Base-by-base conservation (phyloP, 352 stramenopile species). In the Pythium volutum region DNA sequence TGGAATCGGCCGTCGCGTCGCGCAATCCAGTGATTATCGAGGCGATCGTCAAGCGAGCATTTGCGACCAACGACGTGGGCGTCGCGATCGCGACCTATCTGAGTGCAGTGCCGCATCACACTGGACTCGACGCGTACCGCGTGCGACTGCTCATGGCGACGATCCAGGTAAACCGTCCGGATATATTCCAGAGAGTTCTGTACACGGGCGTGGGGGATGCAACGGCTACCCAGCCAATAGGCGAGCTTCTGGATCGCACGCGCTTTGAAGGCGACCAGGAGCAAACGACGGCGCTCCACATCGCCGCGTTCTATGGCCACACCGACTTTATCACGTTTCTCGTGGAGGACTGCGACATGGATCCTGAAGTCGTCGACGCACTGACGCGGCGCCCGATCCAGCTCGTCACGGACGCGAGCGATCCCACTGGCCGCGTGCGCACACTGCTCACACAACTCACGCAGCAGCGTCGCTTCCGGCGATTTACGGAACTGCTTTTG, bases 301-400 rank as follows among this genome's bases (percentile, higher is more conserved):
- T 59, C 18, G 59, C 59, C 4, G 57, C 43, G 7, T 49, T 42
- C 23, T 53, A 54, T 31, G 41, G 45, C 14, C 41, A 56, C 15
- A 3, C 34, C 10, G n/a, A n/a, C n/a, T 46, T 61, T n/a, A 29
- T 66, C 26, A 11, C 61, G 50, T 66, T 49, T 31, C 33, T 61
- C 3, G 20, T 66, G 2, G 22, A 29, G 6, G 41, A 50, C 0
- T 51, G 57, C 39, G 38, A 23, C n/a, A 64, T 64, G 57, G 47
- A 64, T 14, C 47, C 47, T 1, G 18, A 38, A 7, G 14, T 29
- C 2, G 10, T 16, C 18, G 47, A 58, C 14, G 48, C 47, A 23
- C 23, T 51, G 9, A 8, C 22, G 8, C 47, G 38, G 0, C 41
- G 36, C 4, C 36, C 57, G 2, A 51, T 64, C 18, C 18, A 64